These are phyloP conservation scores for Podila verticillata DNA, from an alignment of 192 early-diverging fungal genomes.

Conservation along the genomic window DNA sequence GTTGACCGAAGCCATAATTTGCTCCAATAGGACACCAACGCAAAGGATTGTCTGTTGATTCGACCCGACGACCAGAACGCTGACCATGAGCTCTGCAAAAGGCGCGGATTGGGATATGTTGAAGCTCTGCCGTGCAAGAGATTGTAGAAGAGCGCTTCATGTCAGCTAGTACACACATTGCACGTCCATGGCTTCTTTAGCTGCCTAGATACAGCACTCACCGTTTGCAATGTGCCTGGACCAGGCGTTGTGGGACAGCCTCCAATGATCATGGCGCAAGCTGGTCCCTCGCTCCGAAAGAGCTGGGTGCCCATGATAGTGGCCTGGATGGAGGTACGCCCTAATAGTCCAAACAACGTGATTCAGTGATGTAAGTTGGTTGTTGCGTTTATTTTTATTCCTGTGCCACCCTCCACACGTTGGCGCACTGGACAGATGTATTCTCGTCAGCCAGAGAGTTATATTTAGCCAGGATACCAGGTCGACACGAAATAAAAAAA, in stretches of 20 bases:
- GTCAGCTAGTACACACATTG: too few relatives aligned
- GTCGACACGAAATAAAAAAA: neutral
- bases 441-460: too few relatives aligned
- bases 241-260: conserved; percentile 9
- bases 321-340: conserved; percentile 42
- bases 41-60: conserved; percentile 31
- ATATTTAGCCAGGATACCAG: neutral
- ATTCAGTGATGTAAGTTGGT: too few relatives aligned
- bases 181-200: too few relatives aligned
- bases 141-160: neutral
- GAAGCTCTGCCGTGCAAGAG: conserved; percentile 5
- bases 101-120: conserved; percentile 31
- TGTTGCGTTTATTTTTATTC: too few relatives aligned
- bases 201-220: neutral
- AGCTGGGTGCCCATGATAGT: conserved; percentile 48
- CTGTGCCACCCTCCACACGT: too few relatives aligned
- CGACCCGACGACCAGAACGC: conserved; percentile 12
- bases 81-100: conserved; percentile 39
- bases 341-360: conserved; percentile 7
- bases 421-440: too few relatives aligned
- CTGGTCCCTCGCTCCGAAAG: conserved; percentile 47
- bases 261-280: conserved; percentile 9
- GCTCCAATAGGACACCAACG: conserved; percentile 30
- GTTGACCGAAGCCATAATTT: conserved; percentile 27
- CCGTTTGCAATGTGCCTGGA: conserved; percentile 28